These are phyloP conservation scores for Filobasidium wieringae DNA, from an alignment of 768 basidiomycete species.

Conservation along the genomic window DNA sequence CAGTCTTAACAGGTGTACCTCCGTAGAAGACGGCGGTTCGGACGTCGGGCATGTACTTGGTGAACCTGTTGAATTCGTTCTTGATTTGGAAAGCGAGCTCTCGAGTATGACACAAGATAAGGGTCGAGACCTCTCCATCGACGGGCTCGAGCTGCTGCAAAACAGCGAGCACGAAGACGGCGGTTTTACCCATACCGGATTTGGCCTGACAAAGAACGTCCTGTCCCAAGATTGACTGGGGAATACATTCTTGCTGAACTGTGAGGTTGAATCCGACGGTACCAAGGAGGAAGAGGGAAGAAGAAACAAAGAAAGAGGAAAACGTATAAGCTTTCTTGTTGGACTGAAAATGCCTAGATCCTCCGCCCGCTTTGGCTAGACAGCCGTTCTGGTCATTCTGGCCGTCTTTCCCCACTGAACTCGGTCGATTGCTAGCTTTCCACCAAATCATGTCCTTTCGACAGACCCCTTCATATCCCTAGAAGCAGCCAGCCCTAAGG, in stretches of 20 bases:
- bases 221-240: slow-evolving; percentile 98
- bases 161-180: slow-evolving; percentile 95
- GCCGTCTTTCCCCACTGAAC: no score
- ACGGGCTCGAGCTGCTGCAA: slow-evolving; percentile 97
- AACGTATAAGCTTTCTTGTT: slow-evolving; percentile 1
- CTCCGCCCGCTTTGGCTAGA: no score
- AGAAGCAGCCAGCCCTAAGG: no score
- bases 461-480: no score
- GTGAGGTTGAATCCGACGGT: not conserved
- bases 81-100: slow-evolving; percentile 99
- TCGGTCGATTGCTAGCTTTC: no score
- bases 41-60: slow-evolving; percentile 99
- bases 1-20: slow-evolving; percentile 86
- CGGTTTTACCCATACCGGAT: slow-evolving; percentile 87
- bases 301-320: slow-evolving; percentile 8
- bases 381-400: no score
- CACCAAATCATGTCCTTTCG: no score
- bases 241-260: slow-evolving; percentile 99
- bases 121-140: slow-evolving; percentile 91
- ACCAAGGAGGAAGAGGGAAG: not conserved
- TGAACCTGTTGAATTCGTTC: slow-evolving; percentile 98
- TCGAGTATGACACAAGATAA: slow-evolving; percentile 97
- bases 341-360: no score
- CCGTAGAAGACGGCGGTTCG: slow-evolving; percentile 97
- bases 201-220: slow-evolving; percentile 99